Percentiles rank a stretch among this genome's conserved stretches.
phyloP scores from a whole-genome alignment of 495 filamentous ascomycete genomes.

The Schizothecium vesticola region DNA sequence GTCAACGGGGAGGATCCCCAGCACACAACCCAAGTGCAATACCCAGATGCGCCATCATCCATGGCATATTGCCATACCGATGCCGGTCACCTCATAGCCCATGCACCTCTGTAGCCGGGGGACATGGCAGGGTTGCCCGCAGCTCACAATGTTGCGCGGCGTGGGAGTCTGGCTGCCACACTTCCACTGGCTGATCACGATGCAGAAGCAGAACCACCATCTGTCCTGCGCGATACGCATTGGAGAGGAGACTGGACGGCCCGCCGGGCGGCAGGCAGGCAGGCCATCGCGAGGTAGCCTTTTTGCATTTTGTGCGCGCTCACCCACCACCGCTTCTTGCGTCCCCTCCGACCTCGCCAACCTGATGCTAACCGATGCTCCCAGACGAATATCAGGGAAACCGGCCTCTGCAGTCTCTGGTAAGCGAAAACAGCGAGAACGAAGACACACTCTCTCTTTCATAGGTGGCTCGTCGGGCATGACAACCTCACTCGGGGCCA shows the following conservation, averaged over 20 bases:
- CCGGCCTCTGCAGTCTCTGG: neutral
- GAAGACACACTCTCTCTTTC: neutral
- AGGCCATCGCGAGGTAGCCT: neutral
- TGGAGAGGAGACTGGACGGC: neutral
- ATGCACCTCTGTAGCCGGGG: neutral
- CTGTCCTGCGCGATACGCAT: neutral
- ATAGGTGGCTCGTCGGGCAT: neutral
- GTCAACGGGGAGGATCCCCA: neutral
- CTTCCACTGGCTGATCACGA: neutral
- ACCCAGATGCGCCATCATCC: neutral
- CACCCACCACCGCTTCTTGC: neutral
- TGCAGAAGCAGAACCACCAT: neutral
- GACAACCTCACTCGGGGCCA: neutral
- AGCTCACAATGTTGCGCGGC: conserved; percentile 10
- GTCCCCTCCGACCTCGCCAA: neutral
- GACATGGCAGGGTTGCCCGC: neutral
- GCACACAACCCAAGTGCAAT: neutral
- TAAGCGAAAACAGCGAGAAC: neutral
- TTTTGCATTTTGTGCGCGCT: neutral
- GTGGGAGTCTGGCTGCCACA: conserved; percentile 1
- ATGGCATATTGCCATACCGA: neutral
- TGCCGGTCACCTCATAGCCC: neutral
- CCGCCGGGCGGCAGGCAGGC: neutral
- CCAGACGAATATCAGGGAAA: neutral
- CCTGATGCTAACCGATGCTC: neutral